Conservation (phyloP, 768 basidiomycete genomes). For the Kwoniella sp. region DNA sequence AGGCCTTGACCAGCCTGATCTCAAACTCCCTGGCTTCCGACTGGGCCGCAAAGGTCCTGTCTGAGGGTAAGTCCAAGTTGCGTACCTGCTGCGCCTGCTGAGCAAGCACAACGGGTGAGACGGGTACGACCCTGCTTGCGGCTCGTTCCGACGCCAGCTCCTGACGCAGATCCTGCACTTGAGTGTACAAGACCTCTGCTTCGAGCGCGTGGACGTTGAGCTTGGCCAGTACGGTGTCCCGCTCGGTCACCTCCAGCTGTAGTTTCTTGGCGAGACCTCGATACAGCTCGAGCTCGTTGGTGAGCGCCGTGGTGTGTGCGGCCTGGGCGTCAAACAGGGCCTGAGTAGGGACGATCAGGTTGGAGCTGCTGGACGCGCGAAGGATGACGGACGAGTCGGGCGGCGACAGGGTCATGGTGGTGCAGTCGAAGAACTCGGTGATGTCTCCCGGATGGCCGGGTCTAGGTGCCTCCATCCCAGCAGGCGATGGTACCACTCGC, state of each 20-base stretch:
- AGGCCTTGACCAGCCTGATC: conserved; percentile 34
- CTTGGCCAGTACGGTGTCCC: conserved; percentile 34
- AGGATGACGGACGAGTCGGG: conserved; percentile 10
- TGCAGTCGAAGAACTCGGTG: conserved; percentile 39
- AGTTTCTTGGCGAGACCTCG: conserved; percentile 23
- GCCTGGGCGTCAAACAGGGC: conserved; percentile 35
- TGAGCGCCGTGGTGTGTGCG: conserved; percentile 29
- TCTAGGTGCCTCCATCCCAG: conserved; percentile 1
- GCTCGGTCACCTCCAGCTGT: conserved; percentile 33
- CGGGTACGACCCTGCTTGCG: conserved; percentile 4
- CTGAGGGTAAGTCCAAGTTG: conserved; percentile 3
- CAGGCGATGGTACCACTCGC: not conserved
- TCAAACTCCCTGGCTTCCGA: conserved; percentile 34
- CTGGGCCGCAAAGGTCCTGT: conserved; percentile 27
- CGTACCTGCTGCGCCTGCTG: not conserved
- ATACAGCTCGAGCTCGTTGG: conserved; percentile 30
- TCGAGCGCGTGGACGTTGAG: conserved; percentile 30
- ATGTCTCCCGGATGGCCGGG: conserved; percentile 13
- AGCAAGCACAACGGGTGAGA: conserved; percentile 10
- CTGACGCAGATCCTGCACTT: conserved; percentile 14
- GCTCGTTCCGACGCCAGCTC: not conserved
- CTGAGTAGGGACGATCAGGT: conserved; percentile 26
- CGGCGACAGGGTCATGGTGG: conserved; percentile 21
- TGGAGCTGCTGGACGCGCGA: not conserved
- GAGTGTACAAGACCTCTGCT: conserved; percentile 24